Evolutionary conservation across 352 stramenopile species (phyloP).

Genomic region (Pythium aphanidermatum): DNA sequence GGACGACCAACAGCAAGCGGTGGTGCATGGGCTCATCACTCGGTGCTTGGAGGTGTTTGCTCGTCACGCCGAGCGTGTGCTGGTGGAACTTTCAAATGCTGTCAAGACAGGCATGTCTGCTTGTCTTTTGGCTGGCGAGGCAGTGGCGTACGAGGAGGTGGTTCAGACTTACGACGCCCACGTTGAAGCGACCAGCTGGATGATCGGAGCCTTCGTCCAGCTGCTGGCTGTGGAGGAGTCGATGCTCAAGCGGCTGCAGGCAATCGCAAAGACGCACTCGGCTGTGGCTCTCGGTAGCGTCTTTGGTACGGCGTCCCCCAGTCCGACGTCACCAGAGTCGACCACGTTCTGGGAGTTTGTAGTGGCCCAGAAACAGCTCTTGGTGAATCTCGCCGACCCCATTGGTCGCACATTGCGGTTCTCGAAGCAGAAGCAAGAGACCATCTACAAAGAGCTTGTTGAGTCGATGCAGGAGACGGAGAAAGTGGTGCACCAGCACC

Average conservation of each 20-base stretch:
- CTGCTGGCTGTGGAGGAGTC: slow-evolving; percentile 30
- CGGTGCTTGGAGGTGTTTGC: slow-evolving; percentile 22
- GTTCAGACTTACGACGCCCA: slow-evolving; percentile 13
- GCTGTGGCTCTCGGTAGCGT: slow-evolving; percentile 8
- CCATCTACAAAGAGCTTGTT: slow-evolving; percentile 33
- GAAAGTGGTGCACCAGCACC: slow-evolving; percentile 17
- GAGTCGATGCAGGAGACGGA: slow-evolving; percentile 30
- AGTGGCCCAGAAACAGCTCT: slow-evolving; percentile 31
- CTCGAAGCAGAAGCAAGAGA: slow-evolving; percentile 38
- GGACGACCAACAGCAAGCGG: slow-evolving; percentile 24
- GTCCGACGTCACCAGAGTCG: background rate
- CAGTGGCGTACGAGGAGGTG: background rate
- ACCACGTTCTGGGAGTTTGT: slow-evolving; percentile 23
- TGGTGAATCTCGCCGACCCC: slow-evolving; percentile 35
- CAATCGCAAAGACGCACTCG: slow-evolving; percentile 15
- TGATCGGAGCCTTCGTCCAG: slow-evolving; percentile 33
- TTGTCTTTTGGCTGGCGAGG: background rate
- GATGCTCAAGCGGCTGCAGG: slow-evolving; percentile 31
- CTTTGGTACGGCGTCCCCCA: slow-evolving; percentile 1
- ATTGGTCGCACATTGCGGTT: slow-evolving; percentile 50
- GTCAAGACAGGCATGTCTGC: too few species aligned
- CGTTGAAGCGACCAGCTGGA: slow-evolving; percentile 31
- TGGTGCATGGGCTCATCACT: slow-evolving; percentile 15
- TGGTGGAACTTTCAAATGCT: background rate
- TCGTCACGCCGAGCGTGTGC: background rate